Percentiles rank a stretch among this genome's conserved stretches.
Evolutionary conservation across 2,329 filamentous ascomycete genomes (phyloP).

Genomic region (Corynespora cassiicola): DNA sequence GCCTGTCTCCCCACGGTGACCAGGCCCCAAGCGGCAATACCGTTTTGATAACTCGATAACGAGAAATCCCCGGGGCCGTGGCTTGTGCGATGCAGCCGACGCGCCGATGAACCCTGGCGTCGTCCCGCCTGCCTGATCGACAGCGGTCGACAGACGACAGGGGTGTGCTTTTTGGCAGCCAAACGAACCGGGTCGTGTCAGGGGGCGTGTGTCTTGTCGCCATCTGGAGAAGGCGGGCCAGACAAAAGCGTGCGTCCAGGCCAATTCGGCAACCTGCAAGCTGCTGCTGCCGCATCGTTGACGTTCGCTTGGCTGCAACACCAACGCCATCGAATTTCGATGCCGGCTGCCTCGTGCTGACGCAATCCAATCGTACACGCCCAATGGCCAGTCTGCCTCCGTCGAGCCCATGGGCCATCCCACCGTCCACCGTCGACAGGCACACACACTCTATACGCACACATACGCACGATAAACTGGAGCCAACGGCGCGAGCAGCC

Average conservation of each 20-base stretch:
- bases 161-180: slow-evolving; percentile 26
- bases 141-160: slow-evolving; percentile 39
- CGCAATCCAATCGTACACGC: slow-evolving; percentile 22
- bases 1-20: slow-evolving; percentile 35
- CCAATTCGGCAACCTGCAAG: slow-evolving; percentile 24
- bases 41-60: slow-evolving; percentile 38
- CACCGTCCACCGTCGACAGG: too few species aligned
- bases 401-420: too few species aligned
- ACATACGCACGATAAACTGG: too few species aligned
- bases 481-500: too few species aligned
- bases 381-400: too few species aligned
- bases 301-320: slow-evolving; percentile 30
- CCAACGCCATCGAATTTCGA: slow-evolving; percentile 16
- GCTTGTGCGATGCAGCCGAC: slow-evolving; percentile 43
- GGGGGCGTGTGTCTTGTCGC: slow-evolving; percentile 36
- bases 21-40: slow-evolving; percentile 37
- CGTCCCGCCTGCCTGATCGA: slow-evolving; percentile 45
- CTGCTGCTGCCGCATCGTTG: slow-evolving; percentile 21
- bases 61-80: slow-evolving; percentile 43
- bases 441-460: too few species aligned
- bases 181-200: slow-evolving; percentile 41
- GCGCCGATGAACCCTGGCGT: slow-evolving; percentile 41
- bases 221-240: slow-evolving; percentile 15
- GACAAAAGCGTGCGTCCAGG: slow-evolving; percentile 23
- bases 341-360: slow-evolving; percentile 28